Conservation (phyloP, 805 yeast species). For the Candida schatavii region DNA sequence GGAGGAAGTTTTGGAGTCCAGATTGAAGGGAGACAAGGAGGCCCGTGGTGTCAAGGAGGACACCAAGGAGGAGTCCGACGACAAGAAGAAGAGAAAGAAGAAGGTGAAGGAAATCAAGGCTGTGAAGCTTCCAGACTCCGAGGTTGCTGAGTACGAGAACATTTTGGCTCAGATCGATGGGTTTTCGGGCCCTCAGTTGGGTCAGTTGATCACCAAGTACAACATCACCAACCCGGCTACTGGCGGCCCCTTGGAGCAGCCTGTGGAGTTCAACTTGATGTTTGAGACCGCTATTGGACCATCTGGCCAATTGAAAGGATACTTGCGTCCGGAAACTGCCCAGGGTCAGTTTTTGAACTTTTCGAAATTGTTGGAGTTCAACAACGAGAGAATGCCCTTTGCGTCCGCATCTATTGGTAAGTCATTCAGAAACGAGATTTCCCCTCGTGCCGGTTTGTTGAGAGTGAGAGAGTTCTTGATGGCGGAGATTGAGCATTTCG, state of each 20-base stretch:
- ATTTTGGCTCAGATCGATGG: constrained; percentile 95
- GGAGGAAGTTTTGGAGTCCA: constrained; percentile 94
- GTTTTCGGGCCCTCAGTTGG: constrained; percentile 87
- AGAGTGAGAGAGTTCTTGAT: constrained; percentile 98
- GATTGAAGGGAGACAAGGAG: constrained; percentile 94
- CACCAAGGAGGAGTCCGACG: constrained; percentile 59
- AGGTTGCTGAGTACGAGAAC: constrained; percentile 75
- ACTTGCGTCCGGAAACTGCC: constrained; percentile 97
- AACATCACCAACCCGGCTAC: constrained; percentile 90
- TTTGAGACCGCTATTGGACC: constrained; percentile 99
- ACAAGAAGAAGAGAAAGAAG: constrained; percentile 74
- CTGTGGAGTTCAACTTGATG: constrained; percentile 96
- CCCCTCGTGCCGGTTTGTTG: constrained; percentile 95
- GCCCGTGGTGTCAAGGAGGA: constrained; percentile 77
- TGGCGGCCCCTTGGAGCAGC: constrained; percentile 80
- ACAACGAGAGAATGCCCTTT: constrained; percentile 96
- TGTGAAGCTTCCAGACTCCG: constrained; percentile 77
- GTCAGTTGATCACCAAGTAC: constrained; percentile 79
- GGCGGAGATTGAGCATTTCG: constrained; percentile 99
- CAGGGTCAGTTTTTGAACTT: constrained; percentile 99
- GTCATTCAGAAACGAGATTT: constrained; percentile 97
- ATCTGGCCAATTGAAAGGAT: constrained; percentile 93
- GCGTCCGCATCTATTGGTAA: constrained; percentile 99
- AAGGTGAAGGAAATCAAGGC: constrained; percentile 95
- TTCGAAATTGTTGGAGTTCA: constrained; percentile 87